A percentile compares a stretch with the other conserved stretches of the same genome.
phyloP scores from a whole-genome alignment of 2,329 filamentous ascomycete genomes.

The Fusarium dlaminii region DNA sequence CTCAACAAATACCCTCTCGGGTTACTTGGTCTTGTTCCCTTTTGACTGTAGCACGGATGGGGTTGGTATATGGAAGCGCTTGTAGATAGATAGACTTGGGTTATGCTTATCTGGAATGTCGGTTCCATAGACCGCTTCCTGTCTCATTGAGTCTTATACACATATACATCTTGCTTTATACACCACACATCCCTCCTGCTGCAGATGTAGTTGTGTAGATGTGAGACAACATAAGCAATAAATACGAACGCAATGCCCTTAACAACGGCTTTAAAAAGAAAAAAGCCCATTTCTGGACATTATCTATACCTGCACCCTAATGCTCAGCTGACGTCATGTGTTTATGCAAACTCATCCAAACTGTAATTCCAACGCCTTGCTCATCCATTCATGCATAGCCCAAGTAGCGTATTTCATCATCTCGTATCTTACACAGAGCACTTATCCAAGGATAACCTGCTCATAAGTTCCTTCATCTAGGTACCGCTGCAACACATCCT shows the following conservation, averaged over 20 bases:
- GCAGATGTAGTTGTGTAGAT: slow-evolving; percentile 22
- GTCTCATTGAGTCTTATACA: slow-evolving; percentile 26
- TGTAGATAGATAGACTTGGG: slow-evolving; percentile 36
- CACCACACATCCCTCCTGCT: slow-evolving; percentile 31
- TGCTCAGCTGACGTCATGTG: not conserved
- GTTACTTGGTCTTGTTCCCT: slow-evolving; percentile 8
- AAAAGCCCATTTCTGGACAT: not conserved
- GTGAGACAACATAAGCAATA: not conserved
- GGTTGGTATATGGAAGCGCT: slow-evolving; percentile 2
- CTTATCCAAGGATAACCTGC: slow-evolving; percentile 55
- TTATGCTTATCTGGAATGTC: slow-evolving; percentile 13
- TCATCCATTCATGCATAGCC: slow-evolving; percentile 2
- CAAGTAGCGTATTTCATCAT: slow-evolving; percentile 9
- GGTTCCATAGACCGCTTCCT: slow-evolving; percentile 7
- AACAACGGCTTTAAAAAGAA: not conserved
- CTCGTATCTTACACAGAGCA: not conserved
- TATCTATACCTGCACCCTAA: not conserved
- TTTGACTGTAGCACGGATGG: slow-evolving; percentile 1
- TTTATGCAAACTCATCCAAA: not conserved
- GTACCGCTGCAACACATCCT: slow-evolving; percentile 57
- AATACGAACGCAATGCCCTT: not conserved
- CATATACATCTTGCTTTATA: slow-evolving; percentile 26
- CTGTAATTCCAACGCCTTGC: slow-evolving; percentile 9
- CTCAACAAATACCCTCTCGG: slow-evolving; percentile 5
- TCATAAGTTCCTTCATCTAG: slow-evolving; percentile 59